A percentile compares a stretch with the other conserved stretches of the same genome.
phyloP scores from a whole-genome alignment of 108 stramenopile genomes.

The Chaetoceros muelleri region DNA sequence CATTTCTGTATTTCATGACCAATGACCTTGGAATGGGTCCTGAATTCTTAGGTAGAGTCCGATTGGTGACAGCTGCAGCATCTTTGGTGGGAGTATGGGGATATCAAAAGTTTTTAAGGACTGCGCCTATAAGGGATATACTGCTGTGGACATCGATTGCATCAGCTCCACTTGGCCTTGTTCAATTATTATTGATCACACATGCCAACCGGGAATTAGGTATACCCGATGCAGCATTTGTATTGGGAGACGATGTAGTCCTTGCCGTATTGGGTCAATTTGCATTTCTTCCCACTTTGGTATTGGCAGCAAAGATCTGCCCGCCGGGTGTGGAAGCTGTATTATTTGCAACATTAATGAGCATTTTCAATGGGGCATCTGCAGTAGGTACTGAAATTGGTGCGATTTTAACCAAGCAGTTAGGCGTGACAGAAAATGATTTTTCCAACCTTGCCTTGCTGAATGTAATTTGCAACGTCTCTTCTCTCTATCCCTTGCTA shows the following conservation, averaged over 20 bases:
- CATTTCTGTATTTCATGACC: slow-evolving; percentile 89
- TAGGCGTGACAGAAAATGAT: slow-evolving; percentile 82
- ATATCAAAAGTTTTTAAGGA: slow-evolving; percentile 49
- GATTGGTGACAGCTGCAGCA: slow-evolving; percentile 73
- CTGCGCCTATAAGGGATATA: slow-evolving; percentile 68
- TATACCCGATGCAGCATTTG: slow-evolving; percentile 87
- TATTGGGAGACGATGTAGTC: slow-evolving; percentile 87
- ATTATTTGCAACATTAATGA: slow-evolving; percentile 90
- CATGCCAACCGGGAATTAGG: slow-evolving; percentile 79
- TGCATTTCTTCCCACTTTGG: slow-evolving; percentile 91
- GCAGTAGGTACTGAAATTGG: slow-evolving; percentile 86
- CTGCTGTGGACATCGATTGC: slow-evolving; percentile 74
- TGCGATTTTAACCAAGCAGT: slow-evolving; percentile 65
- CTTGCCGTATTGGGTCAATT: slow-evolving; percentile 83
- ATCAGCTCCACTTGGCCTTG: slow-evolving; percentile 60
- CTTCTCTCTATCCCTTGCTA: slow-evolving; percentile 75
- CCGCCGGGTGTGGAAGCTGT: slow-evolving; percentile 92
- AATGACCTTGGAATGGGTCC: slow-evolving; percentile 87
- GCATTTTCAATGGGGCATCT: slow-evolving; percentile 84
- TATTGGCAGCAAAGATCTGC: slow-evolving; percentile 85
- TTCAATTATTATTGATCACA: slow-evolving; percentile 72
- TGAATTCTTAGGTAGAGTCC: slow-evolving; percentile 86
- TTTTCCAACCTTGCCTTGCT: slow-evolving; percentile 80
- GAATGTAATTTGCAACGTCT: slow-evolving; percentile 80
- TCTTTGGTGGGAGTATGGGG: slow-evolving; percentile 78